These are phyloP conservation scores for Saturnispora quitensis DNA, from an alignment of 805 yeast genomes.

Conservation along the genomic window DNA sequence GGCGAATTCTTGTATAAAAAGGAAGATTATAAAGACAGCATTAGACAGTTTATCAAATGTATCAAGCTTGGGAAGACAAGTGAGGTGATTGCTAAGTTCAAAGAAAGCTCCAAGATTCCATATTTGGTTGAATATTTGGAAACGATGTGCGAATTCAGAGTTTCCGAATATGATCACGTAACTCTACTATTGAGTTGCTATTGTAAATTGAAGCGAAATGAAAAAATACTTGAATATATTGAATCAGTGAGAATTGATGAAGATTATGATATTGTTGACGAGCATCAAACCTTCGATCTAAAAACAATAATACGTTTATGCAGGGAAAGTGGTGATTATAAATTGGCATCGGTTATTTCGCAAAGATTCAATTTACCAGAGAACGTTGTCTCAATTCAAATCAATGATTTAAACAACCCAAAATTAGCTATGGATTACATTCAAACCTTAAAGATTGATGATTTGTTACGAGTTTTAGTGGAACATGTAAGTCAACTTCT, in stretches of 20 bases:
- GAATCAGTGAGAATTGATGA: slow-evolving; percentile 28
- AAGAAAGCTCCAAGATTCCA: slow-evolving; percentile 64
- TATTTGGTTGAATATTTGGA: slow-evolving; percentile 57
- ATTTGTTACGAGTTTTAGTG: slow-evolving; percentile 56
- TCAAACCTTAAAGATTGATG: slow-evolving; percentile 63
- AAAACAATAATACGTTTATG: slow-evolving; percentile 60
- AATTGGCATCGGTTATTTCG: slow-evolving; percentile 63
- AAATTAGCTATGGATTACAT: slow-evolving; percentile 55
- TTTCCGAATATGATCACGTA: slow-evolving; percentile 71
- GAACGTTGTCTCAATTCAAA: slow-evolving; percentile 63
- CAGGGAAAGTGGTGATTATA: slow-evolving; percentile 58
- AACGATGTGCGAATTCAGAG: slow-evolving; percentile 42
- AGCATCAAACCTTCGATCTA: slow-evolving; percentile 48
- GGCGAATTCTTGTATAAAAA: slow-evolving; percentile 67
- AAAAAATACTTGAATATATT: slow-evolving; percentile 50
- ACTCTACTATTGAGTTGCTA: slow-evolving; percentile 71
- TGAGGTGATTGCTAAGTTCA: slow-evolving; percentile 68
- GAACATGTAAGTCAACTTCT: slow-evolving; percentile 50
- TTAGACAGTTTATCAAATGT: slow-evolving; percentile 57
- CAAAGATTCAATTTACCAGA: slow-evolving; percentile 64
- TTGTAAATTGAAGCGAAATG: slow-evolving; percentile 60
- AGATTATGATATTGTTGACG: slow-evolving; percentile 28
- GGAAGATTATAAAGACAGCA: slow-evolving; percentile 59
- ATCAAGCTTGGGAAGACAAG: slow-evolving; percentile 48
- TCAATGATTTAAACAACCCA: slow-evolving; percentile 56